Evolutionary conservation across 2,329 filamentous ascomycete species (phyloP).

Genomic region (Penicillium sp.): DNA sequence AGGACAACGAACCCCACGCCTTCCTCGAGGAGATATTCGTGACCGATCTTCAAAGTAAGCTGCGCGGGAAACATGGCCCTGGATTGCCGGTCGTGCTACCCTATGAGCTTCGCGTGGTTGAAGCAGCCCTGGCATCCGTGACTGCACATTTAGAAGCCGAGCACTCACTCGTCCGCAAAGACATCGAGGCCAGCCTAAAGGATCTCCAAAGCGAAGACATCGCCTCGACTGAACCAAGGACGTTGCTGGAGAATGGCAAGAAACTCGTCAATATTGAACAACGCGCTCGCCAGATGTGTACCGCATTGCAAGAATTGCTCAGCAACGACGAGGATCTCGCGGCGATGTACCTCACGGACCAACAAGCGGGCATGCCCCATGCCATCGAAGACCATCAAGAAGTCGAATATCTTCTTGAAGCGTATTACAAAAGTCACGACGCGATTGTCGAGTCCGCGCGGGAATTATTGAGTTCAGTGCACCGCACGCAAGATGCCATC

Average conservation of each 20-base stretch:
- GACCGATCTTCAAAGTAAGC: conserved; percentile 29
- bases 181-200: conserved; percentile 23
- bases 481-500: conserved; percentile 36
- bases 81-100: conserved; percentile 25
- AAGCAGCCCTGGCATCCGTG: conserved; percentile 38
- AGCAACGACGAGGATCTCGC: conserved; percentile 41
- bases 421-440: conserved; percentile 40
- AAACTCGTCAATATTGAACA: conserved; percentile 32
- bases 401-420: conserved; percentile 42
- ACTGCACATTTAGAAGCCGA: conserved; percentile 37
- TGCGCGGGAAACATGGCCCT: conserved; percentile 18
- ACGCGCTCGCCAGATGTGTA: conserved; percentile 37
- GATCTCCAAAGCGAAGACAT: conserved; percentile 20
- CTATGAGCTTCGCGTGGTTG: conserved; percentile 39
- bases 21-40: conserved; percentile 27
- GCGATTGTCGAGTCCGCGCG: conserved; percentile 33
- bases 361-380: conserved; percentile 31
- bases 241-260: conserved; percentile 31
- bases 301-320: conserved; percentile 36
- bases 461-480: conserved; percentile 31
- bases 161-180: conserved; percentile 25
- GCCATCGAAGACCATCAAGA: conserved; percentile 35
- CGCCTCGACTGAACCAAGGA: conserved; percentile 26
- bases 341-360: conserved; percentile 39
- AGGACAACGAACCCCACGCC: conserved; percentile 6